phyloP scores from a whole-genome alignment of 1,139 yeast genomes.

The Taphrina betulina region DNA sequence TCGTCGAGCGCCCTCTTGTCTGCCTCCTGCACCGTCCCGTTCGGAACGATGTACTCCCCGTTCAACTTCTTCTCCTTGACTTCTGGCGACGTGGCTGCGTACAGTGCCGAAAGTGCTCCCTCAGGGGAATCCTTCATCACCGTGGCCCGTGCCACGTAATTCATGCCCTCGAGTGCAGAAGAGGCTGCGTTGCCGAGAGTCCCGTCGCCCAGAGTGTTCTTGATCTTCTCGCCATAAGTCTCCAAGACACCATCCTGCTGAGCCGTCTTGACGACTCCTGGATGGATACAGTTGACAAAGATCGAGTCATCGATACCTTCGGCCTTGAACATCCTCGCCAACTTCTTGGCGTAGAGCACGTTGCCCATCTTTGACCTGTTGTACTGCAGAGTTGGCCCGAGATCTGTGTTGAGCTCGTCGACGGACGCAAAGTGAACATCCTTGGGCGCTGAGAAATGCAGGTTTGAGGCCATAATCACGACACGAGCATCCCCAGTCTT shows the following conservation, averaged over 20 bases:
- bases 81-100: conserved; percentile 29
- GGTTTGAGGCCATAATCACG: conserved; percentile 28
- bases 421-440: conserved; percentile 19
- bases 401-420: conserved; percentile 23
- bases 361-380: conserved; percentile 31
- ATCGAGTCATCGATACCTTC: conserved; percentile 9
- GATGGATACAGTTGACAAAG: conserved; percentile 23
- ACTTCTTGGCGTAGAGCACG: conserved; percentile 21
- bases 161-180: conserved; percentile 1
- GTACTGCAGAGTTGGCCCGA: conserved; percentile 31
- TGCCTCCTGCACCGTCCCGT: conserved; percentile 26
- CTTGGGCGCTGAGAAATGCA: conserved; percentile 21
- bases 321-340: conserved; percentile 15
- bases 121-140: conserved; percentile 26
- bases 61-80: conserved; percentile 11
- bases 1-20: conserved; percentile 23
- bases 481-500: conserved; percentile 26
- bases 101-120: conserved; percentile 22
- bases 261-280: conserved; percentile 33
- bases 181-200: conserved; percentile 9
- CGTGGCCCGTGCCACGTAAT: conserved; percentile 22
- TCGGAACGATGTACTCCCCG: conserved; percentile 31
- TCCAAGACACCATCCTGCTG: conserved; percentile 30
- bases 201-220: conserved; percentile 17
- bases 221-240: conserved; percentile 21